Percentiles rank a stretch among this genome's conserved stretches.
Evolutionary conservation across 2,329 filamentous ascomycete genomes (phyloP).

Genomic region (Verticillium tricorpus): DNA sequence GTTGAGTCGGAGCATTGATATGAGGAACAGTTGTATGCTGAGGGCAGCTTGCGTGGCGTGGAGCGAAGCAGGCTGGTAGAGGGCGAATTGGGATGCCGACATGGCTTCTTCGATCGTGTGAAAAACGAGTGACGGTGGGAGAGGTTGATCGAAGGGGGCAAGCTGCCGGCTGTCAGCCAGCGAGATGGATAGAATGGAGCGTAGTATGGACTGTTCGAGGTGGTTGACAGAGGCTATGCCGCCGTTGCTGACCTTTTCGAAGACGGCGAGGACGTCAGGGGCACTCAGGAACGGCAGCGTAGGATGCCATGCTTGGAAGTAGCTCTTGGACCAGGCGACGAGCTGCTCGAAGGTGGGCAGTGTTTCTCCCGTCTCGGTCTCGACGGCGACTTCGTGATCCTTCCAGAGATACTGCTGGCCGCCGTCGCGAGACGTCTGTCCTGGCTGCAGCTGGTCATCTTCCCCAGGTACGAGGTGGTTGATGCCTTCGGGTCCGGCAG

Average conservation of each 20-base stretch:
- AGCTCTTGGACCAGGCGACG: constrained; percentile 44
- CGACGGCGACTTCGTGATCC: constrained; percentile 24
- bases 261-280: constrained; percentile 40
- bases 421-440: constrained; percentile 6
- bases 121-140: constrained; percentile 42
- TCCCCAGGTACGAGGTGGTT: constrained; percentile 50
- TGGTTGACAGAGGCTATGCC: constrained; percentile 23
- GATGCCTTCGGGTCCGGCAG: constrained; percentile 7
- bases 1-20: constrained; percentile 52
- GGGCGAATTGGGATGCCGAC: constrained; percentile 39
- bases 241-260: constrained; percentile 35
- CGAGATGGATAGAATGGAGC: constrained; percentile 48
- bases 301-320: constrained; percentile 55
- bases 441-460: constrained; percentile 41
- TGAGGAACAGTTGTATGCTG: constrained; percentile 48
- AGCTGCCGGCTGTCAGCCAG: constrained; percentile 46
- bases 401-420: constrained; percentile 27
- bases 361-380: neutral
- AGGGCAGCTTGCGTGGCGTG: constrained; percentile 45
- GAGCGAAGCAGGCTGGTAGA: constrained; percentile 42
- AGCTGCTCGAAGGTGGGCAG: constrained; percentile 41
- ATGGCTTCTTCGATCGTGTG: constrained; percentile 44
- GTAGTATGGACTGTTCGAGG: constrained; percentile 37
- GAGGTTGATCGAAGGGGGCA: constrained; percentile 15
- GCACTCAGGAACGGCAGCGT: constrained; percentile 53